Evolutionary conservation across 2,329 filamentous ascomycete genomes (phyloP), one percentile per base, ranked within the genome.

Genomic region (Fusarium pseudoanthophilum): DNA sequence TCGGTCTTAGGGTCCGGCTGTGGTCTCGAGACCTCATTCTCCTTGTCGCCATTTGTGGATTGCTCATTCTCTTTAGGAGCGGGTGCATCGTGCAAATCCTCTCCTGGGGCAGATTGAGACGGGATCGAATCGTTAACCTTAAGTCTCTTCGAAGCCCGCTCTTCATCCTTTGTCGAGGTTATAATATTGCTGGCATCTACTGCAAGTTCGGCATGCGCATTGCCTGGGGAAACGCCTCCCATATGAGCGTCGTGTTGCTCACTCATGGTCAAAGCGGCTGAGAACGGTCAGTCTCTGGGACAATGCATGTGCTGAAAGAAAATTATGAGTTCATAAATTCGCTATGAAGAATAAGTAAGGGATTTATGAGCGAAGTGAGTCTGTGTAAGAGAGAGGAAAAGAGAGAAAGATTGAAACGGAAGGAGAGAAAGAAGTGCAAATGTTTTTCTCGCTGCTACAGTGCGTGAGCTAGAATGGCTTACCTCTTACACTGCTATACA

Each of bases 141-240:
- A 74, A 87, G 83, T 77, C 89, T 87, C 83, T 93, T 93, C 58
- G 87, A 81, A 43, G 88, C 85, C 66, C 87, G 85, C 74, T 83
- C 83, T 56, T 58, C 75, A 15, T 69, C 67, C 40, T 72, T 58
- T 20, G 67, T 21, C 26, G 49, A 45, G 34, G 36, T 46, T 43
- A 39, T 39, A 34, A 63, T 51, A 28, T 67, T 75, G 59, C 71
- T 59, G 39, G 77, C 67, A 57, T 69, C 63, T 56, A 73, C 71
- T 26, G 66, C 65, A 30, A 66, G 62, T 61, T 63, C 58, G 11
- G 37, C 51, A 46, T 67, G 69, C 42, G 60, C 75, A 62, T 59
- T 72, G 67, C 60, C 66, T 51, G 53, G 73, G 46, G 73, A 62
- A 48, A 75, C 64, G 43, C 69, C 73, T 36, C 56, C 64, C 75